phyloP scores from a whole-genome alignment of 176 grass and related monocot species.

The Hordeum marinum region DNA sequence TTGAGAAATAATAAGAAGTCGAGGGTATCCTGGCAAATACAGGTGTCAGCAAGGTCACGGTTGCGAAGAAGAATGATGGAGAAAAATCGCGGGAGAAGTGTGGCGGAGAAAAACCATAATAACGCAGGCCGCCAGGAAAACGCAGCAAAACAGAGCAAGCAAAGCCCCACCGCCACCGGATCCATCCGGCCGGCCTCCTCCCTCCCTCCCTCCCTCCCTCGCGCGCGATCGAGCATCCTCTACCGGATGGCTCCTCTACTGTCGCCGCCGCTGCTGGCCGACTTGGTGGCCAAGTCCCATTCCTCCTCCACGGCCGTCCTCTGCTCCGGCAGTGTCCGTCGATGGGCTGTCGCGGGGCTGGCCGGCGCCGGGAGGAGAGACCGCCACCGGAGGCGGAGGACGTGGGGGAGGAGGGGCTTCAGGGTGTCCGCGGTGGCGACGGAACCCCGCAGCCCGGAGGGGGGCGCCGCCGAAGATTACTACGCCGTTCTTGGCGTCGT shows the following conservation, averaged over 20 bases:
- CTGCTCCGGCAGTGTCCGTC: conserved; percentile 35
- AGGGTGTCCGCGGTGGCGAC: conserved; percentile 41
- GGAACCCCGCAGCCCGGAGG: conserved; percentile 29
- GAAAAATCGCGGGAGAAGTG: conserved; percentile 57
- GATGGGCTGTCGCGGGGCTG: conserved; percentile 8
- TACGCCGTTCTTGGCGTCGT: conserved; percentile 88
- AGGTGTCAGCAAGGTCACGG: background rate
- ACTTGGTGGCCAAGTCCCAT: conserved; percentile 31
- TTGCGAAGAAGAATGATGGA: background rate
- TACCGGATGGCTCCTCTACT: conserved; percentile 21
- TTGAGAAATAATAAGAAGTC: background rate
- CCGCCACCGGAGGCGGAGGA: background rate
- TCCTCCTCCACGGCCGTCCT: conserved; percentile 23
- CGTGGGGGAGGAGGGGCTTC: conserved; percentile 22
- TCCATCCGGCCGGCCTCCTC: background rate
- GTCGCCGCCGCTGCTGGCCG: conserved; percentile 43
- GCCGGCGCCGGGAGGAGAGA: conserved; percentile 9
- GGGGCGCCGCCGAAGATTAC: conserved; percentile 73
- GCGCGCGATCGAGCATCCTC: conserved; percentile 3
- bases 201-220: background rate
- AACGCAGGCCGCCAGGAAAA: conserved; percentile 29
- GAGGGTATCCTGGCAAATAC: background rate
- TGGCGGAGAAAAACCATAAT: conserved; percentile 45
- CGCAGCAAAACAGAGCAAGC: conserved; percentile 24
- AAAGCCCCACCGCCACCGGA: conserved; percentile 14